Evolutionary conservation across 2,329 filamentous ascomycete genomes (phyloP), one percentile per base, ranked within the genome.

Genomic region (Nemania sp.): DNA sequence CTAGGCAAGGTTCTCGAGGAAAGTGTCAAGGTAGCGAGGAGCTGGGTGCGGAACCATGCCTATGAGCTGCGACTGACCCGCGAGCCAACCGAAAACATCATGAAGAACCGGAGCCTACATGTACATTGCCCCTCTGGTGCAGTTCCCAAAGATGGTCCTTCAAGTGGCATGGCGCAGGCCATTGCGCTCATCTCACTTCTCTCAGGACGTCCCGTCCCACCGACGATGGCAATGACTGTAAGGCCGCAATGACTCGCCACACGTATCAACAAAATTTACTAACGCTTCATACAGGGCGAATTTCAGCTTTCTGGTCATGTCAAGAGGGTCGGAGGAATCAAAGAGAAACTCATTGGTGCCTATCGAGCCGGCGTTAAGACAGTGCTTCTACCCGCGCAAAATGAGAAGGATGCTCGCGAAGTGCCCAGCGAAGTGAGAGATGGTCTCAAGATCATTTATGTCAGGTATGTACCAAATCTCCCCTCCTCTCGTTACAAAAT

Each of bases 301-400:
- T 84, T 87, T 57, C 91, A 89, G 52, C 83, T 99, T 22, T 84
- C 94, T 36, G 94, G 94, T 19, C 86, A 91, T 61, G 89, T 99
- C 52, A 90, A 94, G 73, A 91, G 93, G 22, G 94, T 99, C 30
- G 94, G 94, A 48, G 94, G 94, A 15, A 97, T 99, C 76, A 97
- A 97, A 75, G 93, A 99, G 82, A 99, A 99, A 73, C 80, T 97
- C 48, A 97, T 99, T 68, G 94, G 94, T 19, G 94, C 94, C 7
- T 79, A 95, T 68, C 83, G 93, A 50, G 94, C 94, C 2, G 94
- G 94, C 23, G 93, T 99, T 57, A 96, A 96, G 80, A 93, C 90
- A 26, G 93, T 99, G 6, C 72, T 99, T 56, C 77, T 99, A 6
- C 94, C 94, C 3, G 82, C 87, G 26, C 88, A 90, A 63, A 99